Percentiles rank a stretch among this genome's conserved stretches.
Evolutionary conservation across 2,329 filamentous ascomycete species (phyloP).

Genomic region (Conoideocrella luteorostrata): DNA sequence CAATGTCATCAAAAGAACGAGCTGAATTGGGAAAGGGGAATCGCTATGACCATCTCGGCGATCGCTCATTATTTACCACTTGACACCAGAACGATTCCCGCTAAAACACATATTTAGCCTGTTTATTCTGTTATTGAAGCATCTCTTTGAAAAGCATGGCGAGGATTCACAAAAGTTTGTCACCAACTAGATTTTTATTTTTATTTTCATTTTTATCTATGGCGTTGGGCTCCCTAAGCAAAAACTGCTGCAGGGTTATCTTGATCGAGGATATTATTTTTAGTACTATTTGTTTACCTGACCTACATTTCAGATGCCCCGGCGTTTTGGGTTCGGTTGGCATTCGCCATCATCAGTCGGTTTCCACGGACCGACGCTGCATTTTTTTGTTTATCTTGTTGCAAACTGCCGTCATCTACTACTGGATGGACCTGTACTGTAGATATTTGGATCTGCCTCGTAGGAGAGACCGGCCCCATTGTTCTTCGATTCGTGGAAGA

Average conservation of each 20-base stretch:
- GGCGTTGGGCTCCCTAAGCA: conserved; percentile 19
- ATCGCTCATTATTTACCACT: too few species aligned
- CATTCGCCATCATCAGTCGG: too few species aligned
- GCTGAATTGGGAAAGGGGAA: conserved; percentile 1
- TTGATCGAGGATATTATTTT: too few species aligned
- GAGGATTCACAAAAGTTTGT: conserved; percentile 22
- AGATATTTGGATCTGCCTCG: not conserved
- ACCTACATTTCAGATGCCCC: not conserved
- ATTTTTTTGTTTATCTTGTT: too few species aligned
- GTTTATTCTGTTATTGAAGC: conserved; percentile 10
- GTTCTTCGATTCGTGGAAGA: conserved; percentile 3
- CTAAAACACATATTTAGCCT: too few species aligned
- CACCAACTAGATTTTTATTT: too few species aligned
- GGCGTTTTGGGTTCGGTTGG: not conserved
- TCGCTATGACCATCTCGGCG: not conserved
- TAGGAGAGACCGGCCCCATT: not conserved
- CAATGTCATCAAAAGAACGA: conserved; percentile 33
- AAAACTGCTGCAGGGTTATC: not conserved
- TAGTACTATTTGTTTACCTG: too few species aligned
- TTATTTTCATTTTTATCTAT: conserved; percentile 12
- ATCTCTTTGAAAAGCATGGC: conserved; percentile 28
- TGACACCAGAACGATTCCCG: too few species aligned
- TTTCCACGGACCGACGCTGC: too few species aligned
- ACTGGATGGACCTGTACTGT: not conserved
- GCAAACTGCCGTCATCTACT: too few species aligned